These are phyloP conservation scores for Talaromyces nanjingensis DNA, from an alignment of 495 filamentous ascomycete species.

Conservation along the genomic window DNA sequence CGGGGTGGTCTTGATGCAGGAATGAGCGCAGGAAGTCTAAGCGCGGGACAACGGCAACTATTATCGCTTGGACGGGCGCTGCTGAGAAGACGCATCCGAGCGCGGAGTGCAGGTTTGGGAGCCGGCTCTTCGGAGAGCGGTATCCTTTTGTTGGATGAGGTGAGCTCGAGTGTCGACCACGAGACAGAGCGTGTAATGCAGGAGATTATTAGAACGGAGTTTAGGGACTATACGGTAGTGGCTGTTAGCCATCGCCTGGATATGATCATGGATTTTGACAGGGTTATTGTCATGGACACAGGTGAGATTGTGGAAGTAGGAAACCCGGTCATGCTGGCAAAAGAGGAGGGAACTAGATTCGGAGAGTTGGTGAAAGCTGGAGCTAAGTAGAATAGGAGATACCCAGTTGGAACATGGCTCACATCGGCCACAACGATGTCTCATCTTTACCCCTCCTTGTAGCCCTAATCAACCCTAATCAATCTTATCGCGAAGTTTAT, in stretches of 20 bases:
- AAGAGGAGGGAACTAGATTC: neutral
- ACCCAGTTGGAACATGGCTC: too few species aligned
- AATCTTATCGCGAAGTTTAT: neutral
- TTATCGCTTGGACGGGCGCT: conserved; percentile 48
- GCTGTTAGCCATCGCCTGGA: conserved; percentile 41
- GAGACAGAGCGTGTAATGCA: conserved; percentile 40
- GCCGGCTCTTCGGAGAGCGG: conserved; percentile 11
- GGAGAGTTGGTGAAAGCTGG: neutral
- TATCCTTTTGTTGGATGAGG: conserved; percentile 47
- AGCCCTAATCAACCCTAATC: neutral
- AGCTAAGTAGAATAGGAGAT: neutral
- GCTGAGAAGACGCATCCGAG: conserved; percentile 18
- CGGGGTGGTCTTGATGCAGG: conserved; percentile 34
- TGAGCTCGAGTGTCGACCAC: conserved; percentile 39
- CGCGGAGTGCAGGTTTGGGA: neutral
- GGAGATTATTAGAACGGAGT: conserved; percentile 34
- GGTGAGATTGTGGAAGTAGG: conserved; percentile 35
- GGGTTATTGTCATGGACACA: conserved; percentile 35
- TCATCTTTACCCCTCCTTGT: too few species aligned
- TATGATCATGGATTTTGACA: conserved; percentile 40
- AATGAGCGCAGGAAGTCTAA: conserved; percentile 28
- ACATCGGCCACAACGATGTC: too few species aligned
- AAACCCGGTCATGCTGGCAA: conserved; percentile 20
- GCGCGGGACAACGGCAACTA: conserved; percentile 49
- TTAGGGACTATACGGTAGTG: conserved; percentile 38